Base-by-base conservation (phyloP, 345 rosid species). In the Sonneratia alba region DNA sequence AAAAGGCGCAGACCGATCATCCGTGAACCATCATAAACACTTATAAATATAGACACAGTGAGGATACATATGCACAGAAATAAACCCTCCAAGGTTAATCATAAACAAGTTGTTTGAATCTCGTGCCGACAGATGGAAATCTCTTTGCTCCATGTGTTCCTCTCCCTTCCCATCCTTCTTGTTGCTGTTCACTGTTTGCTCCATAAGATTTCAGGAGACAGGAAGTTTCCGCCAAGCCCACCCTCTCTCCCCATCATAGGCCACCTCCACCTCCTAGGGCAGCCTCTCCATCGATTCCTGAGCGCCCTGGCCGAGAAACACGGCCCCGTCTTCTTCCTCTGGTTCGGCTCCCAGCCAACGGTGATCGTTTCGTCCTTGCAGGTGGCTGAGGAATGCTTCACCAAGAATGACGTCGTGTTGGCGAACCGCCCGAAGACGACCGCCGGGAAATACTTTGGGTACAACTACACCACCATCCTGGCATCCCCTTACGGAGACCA, bases 251-350 rank as follows among this genome's bases (percentile, higher is more conserved):
- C 70, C 47, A 72, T 72, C 75, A 65, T 72, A 6, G 87, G 89
- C 21, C 85, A 85, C 78, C 84, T 85, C 57, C 81, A 76, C 63
- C 84, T 74, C 77, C 43, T 78, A 10, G 77, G 76, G 67, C 82
- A 65, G 6, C 83, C 78, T 24, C 32, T 75, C 48, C 82, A 86
- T 67, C 74, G 79, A 0, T 45, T 64, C 63, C 57, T 82, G 43
- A 62, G 67, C 56, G n/a, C 21, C 36, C 72, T 85, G 32, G 78
- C 89, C 10, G 61, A 74, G 53, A 85, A 80, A 65, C 76, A 79
- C 22, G 86, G 87, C 57, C 86, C 79, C 0, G 53, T 89, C 48
- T 47, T 87, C 68, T 80, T 79, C 61, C 86, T 87, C 49, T 64
- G 75, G 16, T 79, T 87, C 43, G 91, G 89, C 6, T 65, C 7